These are phyloP conservation scores for Elongisporangium undulatum DNA, from an alignment of 352 stramenopile species.

Conservation along the genomic window DNA sequence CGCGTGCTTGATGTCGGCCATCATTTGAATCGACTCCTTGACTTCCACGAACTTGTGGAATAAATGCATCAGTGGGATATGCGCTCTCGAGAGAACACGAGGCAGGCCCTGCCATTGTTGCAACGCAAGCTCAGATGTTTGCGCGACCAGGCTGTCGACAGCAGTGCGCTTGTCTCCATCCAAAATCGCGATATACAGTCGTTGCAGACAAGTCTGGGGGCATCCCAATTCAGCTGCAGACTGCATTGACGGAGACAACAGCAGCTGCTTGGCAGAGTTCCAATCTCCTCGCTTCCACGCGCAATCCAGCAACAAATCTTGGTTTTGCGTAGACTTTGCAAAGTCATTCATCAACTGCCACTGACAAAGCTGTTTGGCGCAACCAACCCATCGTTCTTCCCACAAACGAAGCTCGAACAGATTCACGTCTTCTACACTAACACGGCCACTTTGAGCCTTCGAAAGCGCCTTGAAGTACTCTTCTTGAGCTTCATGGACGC, in stretches of 20 bases:
- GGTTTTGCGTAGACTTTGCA: slow-evolving; percentile 88
- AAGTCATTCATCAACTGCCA: slow-evolving; percentile 93
- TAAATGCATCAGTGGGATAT: slow-evolving; percentile 82
- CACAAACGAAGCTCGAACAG: slow-evolving; percentile 83
- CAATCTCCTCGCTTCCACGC: slow-evolving; percentile 91
- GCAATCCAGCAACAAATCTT: slow-evolving; percentile 90
- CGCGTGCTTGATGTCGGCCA: slow-evolving; percentile 83
- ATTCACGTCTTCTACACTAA: slow-evolving; percentile 79
- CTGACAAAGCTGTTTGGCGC: slow-evolving; percentile 88
- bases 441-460: slow-evolving; percentile 62
- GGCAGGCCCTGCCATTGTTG: slow-evolving; percentile 89
- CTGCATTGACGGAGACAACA: slow-evolving; percentile 59
- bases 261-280: slow-evolving; percentile 76
- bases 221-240: slow-evolving; percentile 62
- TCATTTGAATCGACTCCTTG: slow-evolving; percentile 91
- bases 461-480: slow-evolving; percentile 85
- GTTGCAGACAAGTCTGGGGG: slow-evolving; percentile 72
- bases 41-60: slow-evolving; percentile 93
- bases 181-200: slow-evolving; percentile 87
- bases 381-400: slow-evolving; percentile 90
- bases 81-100: slow-evolving; percentile 63
- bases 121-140: slow-evolving; percentile 80
- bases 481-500: slow-evolving; percentile 83
- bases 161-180: slow-evolving; percentile 71
- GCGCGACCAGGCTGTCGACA: slow-evolving; percentile 60